Evolutionary conservation across 2,329 filamentous ascomycete species (phyloP), one percentile per base, ranked within the genome.

Genomic region (Phyllosticta ampelicida): DNA sequence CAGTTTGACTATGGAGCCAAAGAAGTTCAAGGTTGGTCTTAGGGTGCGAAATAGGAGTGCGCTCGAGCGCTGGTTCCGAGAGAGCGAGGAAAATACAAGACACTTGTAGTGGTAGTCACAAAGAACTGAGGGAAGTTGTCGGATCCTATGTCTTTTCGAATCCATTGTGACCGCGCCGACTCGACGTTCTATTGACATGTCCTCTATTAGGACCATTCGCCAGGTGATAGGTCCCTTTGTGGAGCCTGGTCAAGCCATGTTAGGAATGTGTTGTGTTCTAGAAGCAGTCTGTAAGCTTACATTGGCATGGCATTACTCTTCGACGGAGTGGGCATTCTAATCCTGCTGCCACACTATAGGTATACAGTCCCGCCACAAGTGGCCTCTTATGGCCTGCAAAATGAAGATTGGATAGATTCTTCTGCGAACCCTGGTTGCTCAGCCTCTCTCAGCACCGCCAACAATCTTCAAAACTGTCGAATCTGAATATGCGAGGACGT

Each of bases 401-500:
- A 36, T 16, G 5, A 36, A 36, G 11, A 36, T 13, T 36, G 30
- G 21, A 9, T 2, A 20, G 19, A 9, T 11, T 26, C 29, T 10
- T 48, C 10, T 18, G 52, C 16, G 18, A 29, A 58, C 9, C 44
- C n/a, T n/a, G n/a, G n/a, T n/a, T n/a, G n/a, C n/a, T 58, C 48
- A 61, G 6, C 51, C 30, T 2, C 59, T 26, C 5, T 54, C 73
- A 13, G 70, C 67, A 6, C 65, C 68, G 10, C 85, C 85, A 53
- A 89, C 76, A 59, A 90, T 88, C 65, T 86, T 84, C 60, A 91
- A 71, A 0, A 85, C 85, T 36, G 68, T 63, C 9, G 82, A 72
- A 66, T 91, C 87, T 13, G 82, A 82, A 68, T 89, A 90, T 1
- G 87, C 88, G 60, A 92, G 72, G 63, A 81, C 84, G 69, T 91